Evolutionary conservation across 164 flowering plant genomes (phyloP).

Genomic region (Liriodendron chinense): DNA sequence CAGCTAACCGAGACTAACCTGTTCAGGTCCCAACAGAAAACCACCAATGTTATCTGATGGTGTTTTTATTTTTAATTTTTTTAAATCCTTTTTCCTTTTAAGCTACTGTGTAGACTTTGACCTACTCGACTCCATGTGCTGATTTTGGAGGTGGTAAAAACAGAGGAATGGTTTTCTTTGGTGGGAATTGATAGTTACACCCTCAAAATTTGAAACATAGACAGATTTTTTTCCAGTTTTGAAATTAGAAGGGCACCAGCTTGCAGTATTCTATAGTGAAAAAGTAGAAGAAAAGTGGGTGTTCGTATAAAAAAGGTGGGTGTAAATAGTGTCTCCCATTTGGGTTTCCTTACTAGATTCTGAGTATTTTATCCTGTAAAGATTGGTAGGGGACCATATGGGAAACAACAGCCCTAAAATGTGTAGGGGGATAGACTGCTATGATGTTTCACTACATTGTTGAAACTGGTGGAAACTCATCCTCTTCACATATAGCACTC

Average conservation of each 20-base stretch:
- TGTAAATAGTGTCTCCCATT: too few species aligned
- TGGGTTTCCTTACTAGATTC: not conserved
- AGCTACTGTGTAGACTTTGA: slow-evolving; percentile 3
- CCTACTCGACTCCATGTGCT: not conserved
- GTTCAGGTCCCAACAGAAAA: not conserved
- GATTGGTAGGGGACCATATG: slow-evolving; percentile 8
- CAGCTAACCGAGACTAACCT: slow-evolving; percentile 26
- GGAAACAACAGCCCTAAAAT: slow-evolving; percentile 7
- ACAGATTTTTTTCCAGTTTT: too few species aligned
- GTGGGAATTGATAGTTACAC: not conserved
- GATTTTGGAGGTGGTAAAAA: not conserved
- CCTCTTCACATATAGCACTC: too few species aligned
- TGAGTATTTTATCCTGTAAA: slow-evolving; percentile 7
- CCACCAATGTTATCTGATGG: too few species aligned
- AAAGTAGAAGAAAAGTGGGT: too few species aligned
- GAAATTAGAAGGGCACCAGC: too few species aligned
- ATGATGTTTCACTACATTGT: too few species aligned
- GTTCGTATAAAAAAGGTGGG: too few species aligned
- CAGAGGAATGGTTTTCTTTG: not conserved
- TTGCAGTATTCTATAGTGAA: too few species aligned
- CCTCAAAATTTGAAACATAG: not conserved
- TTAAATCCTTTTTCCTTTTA: too few species aligned
- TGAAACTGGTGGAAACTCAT: too few species aligned
- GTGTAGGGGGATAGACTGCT: not conserved
- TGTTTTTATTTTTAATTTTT: too few species aligned